Evolutionary conservation across 441 rosid species (phyloP), one percentile per base, ranked within the genome.

Genomic region (Eutrema salsugineum): DNA sequence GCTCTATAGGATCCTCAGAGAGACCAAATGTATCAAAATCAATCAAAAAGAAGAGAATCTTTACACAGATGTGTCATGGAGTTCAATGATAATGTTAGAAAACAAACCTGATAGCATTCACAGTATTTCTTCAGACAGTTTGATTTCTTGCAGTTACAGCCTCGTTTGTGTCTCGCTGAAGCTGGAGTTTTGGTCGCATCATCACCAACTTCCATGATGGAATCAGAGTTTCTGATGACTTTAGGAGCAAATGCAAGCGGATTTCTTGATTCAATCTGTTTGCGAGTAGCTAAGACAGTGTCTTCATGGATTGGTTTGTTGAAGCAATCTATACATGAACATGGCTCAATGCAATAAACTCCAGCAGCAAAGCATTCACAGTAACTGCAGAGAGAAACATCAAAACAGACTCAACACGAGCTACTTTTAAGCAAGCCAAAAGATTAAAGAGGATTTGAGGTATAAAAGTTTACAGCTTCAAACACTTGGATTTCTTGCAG

Each of bases 341-440:
- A 96, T 14, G 97, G 93, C 73, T 88, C 99, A 58, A 90, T 87
- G 82, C 99, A 96, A 81, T 96, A 96, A 32, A 93, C 89, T 49
- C 99, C 99, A 73, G 99, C 98, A 78, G 99, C 98, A 83, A 96
- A 96, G 76, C 99, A 96, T 83, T 96, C 99, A 71, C 99, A 96
- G 75, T 96, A 96, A 79, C 99, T 96, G 79, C 83, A 74, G 17
- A 67, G 11, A 75, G 33, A 63, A 56, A 20, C 28, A 48, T 14
- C 24, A 51, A 38, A 40, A 60, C 6, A 64, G 2, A 76, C 28
- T 63, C 20, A 56, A 22, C 7, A 39, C 0, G 17, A 55, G 27
- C 30, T 35, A 48, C 32, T 11, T 11, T 24, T 15, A 63, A 51
- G 12, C 35, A 20, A 59, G 35, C 12, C 10, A 46, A 19, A 55